Evolutionary conservation across 1,284 basidiomycete species (phyloP).

Genomic region (Leccinum subrobustum): DNA sequence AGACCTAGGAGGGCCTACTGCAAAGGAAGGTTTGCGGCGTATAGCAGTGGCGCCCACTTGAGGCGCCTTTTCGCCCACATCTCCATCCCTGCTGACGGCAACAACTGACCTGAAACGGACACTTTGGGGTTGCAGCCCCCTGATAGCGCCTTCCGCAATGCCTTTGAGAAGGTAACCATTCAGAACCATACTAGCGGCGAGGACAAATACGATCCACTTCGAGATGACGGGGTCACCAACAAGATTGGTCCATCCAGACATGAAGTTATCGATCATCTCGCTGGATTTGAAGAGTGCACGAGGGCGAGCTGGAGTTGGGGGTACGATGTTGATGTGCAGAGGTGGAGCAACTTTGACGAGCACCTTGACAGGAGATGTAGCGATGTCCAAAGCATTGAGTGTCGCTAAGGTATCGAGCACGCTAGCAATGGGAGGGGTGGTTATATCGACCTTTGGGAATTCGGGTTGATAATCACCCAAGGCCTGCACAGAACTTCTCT

Average conservation of each 20-base stretch:
- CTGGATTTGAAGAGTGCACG: conserved; percentile 28
- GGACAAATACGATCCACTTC: conserved; percentile 93
- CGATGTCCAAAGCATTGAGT: conserved; percentile 31
- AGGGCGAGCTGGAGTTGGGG: conserved; percentile 30
- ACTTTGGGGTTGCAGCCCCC: conserved; percentile 36
- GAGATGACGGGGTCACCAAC: conserved; percentile 94
- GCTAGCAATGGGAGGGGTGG: conserved; percentile 55
- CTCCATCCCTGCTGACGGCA: conserved; percentile 30
- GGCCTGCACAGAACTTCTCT: conserved; percentile 21
- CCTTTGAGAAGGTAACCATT: conserved; percentile 95
- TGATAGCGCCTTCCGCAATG: conserved; percentile 50
- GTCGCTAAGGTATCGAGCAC: conserved; percentile 61
- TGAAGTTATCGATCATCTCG: conserved; percentile 76
- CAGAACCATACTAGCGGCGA: conserved; percentile 85
- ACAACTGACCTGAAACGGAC: conserved; percentile 50
- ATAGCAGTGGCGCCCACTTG: conserved; percentile 13
- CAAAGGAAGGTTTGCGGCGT: conserved; percentile 27
- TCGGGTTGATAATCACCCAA: conserved; percentile 33
- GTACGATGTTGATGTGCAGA: conserved; percentile 54
- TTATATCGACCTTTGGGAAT: conserved; percentile 60
- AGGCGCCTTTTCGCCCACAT: conserved; percentile 23
- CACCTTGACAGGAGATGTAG: conserved; percentile 41
- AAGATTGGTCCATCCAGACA: conserved; percentile 92
- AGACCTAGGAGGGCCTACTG: conserved; percentile 23
- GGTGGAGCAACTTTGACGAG: conserved; percentile 75